A percentile compares a stretch with the other conserved stretches of the same genome.
phyloP scores from a whole-genome alignment of 2,329 filamentous ascomycete genomes.

The Cercospora brassicicola region DNA sequence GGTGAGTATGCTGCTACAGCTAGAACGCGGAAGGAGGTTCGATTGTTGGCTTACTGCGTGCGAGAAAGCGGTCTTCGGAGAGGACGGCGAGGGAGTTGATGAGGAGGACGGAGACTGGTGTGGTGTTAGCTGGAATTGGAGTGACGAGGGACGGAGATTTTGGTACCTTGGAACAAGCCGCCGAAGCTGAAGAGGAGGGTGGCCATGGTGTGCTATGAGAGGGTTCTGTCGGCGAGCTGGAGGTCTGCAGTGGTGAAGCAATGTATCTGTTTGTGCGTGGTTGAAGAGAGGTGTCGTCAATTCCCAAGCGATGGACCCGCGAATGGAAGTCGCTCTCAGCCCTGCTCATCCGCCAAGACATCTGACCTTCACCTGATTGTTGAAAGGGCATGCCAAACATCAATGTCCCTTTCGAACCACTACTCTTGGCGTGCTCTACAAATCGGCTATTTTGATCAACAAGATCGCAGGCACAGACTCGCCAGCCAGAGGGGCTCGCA shows the following conservation, averaged over 20 bases:
- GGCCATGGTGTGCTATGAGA: slow-evolving; percentile 25
- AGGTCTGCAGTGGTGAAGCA: not conserved
- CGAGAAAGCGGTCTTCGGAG: slow-evolving; percentile 91
- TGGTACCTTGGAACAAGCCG: slow-evolving; percentile 70
- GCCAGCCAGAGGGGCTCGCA: not conserved
- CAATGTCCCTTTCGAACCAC: slow-evolving; percentile 27
- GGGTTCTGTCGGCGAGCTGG: slow-evolving; percentile 1
- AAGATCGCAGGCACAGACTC: not conserved
- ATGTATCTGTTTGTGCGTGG: not conserved
- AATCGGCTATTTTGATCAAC: slow-evolving; percentile 19
- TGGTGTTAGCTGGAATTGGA: slow-evolving; percentile 8
- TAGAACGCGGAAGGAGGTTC: not conserved
- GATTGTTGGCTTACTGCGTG: slow-evolving; percentile 61
- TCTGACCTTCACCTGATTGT: not conserved
- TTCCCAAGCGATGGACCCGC: slow-evolving; percentile 3
- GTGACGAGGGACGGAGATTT: slow-evolving; percentile 16
- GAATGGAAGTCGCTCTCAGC: not conserved
- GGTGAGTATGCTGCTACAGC: slow-evolving; percentile 13
- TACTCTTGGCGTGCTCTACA: slow-evolving; percentile 29
- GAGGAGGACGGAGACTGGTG: slow-evolving; percentile 74
- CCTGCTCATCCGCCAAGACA: slow-evolving; percentile 4
- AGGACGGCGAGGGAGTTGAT: slow-evolving; percentile 92
- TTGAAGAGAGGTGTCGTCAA: slow-evolving; percentile 12
- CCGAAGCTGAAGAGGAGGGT: slow-evolving; percentile 66
- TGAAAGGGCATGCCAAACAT: not conserved